Percentiles rank a stretch among this genome's conserved stretches.
phyloP scores from a whole-genome alignment of 768 basidiomycete genomes.

The Calocera cornea region DNA sequence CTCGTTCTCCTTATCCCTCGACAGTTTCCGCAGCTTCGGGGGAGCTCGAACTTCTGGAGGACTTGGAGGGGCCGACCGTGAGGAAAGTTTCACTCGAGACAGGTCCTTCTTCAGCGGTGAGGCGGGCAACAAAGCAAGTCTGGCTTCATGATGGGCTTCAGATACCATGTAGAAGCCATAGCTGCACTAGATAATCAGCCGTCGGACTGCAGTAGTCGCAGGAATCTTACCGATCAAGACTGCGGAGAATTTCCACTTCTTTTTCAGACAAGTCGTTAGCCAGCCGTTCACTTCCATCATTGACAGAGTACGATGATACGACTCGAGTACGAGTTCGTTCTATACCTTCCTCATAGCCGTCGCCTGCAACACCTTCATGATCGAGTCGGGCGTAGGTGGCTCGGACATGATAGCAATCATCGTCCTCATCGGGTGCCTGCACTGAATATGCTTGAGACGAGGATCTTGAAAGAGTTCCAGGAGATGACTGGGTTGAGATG shows the following conservation, averaged over 20 bases:
- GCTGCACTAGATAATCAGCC: constrained; percentile 28
- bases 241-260: constrained; percentile 58
- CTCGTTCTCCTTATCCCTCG: constrained; percentile 44
- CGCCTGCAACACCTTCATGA: constrained; percentile 76
- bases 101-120: constrained; percentile 50
- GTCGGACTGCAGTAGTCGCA: neutral
- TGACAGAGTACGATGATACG: constrained; percentile 21
- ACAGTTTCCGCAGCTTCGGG: constrained; percentile 29
- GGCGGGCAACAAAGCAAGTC: constrained; percentile 57
- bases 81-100: constrained; percentile 22
- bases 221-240: constrained; percentile 68
- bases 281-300: constrained; percentile 34
- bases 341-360: constrained; percentile 86
- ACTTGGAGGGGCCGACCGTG: constrained; percentile 28
- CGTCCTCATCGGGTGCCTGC: constrained; percentile 41
- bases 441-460: constrained; percentile 6
- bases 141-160: constrained; percentile 48
- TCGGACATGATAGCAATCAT: constrained; percentile 70
- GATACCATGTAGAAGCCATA: constrained; percentile 82
- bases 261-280: constrained; percentile 50
- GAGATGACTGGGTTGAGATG: neutral
- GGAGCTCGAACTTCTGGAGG: constrained; percentile 33
- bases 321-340: constrained; percentile 78
- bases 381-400: constrained; percentile 87
- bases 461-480: neutral